Evolutionary conservation across 2,329 filamentous ascomycete genomes (phyloP).

Genomic region (Orbilia javanica): DNA sequence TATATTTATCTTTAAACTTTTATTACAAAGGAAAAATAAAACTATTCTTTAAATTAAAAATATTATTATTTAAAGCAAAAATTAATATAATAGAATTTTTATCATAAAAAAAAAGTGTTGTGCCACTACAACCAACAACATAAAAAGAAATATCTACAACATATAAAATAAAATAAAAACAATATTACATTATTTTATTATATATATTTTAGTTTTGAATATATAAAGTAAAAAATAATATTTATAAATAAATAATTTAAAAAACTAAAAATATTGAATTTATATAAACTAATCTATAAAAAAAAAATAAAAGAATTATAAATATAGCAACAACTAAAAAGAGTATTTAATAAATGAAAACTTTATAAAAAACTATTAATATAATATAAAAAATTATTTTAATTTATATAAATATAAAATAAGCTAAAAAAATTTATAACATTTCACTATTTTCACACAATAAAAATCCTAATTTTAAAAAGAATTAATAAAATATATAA

Average conservation of each 20-base stretch:
- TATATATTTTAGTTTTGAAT: too few relatives aligned
- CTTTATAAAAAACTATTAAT: background rate
- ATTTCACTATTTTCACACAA: background rate
- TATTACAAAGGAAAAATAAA: too few relatives aligned
- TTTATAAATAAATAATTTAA: too few relatives aligned
- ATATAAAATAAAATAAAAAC: too few relatives aligned
- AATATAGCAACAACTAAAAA: background rate
- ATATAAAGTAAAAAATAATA: too few relatives aligned
- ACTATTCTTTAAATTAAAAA: background rate
- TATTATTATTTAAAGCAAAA: background rate
- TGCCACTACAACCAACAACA: too few relatives aligned
- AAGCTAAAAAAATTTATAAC: background rate
- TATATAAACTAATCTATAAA: background rate
- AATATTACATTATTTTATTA: too few relatives aligned
- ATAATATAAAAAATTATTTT: background rate
- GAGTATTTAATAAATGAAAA: background rate
- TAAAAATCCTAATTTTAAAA: constrained; percentile 3
- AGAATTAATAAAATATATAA: background rate
- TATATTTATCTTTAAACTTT: background rate
- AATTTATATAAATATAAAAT: background rate
- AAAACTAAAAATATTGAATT: background rate
- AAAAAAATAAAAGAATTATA: too few relatives aligned
- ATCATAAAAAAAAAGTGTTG: too few relatives aligned
- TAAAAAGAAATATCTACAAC: too few relatives aligned
- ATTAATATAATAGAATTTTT: background rate